phyloP scores from a whole-genome alignment of 345 rosid species.

The Rhodamnia rubescens region DNA sequence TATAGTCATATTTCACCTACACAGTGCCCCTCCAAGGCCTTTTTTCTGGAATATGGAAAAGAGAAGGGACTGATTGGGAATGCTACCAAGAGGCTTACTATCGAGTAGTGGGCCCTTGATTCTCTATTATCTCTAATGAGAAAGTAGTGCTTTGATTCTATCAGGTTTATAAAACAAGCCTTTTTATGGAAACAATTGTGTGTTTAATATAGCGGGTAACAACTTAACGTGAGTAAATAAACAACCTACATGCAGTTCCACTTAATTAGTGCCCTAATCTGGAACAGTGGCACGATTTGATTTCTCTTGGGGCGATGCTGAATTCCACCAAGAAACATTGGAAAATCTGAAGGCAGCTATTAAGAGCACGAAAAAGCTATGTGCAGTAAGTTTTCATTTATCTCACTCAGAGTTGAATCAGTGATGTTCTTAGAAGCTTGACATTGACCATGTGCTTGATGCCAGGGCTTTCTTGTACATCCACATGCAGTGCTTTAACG shows the following conservation, averaged over 20 bases:
- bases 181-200: background rate
- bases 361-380: slow-evolving; percentile 50
- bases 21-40: background rate
- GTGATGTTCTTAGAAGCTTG: background rate
- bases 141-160: background rate
- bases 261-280: background rate
- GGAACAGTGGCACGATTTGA: slow-evolving; percentile 55
- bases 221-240: background rate
- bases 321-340: slow-evolving; percentile 58
- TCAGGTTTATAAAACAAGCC: background rate
- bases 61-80: background rate
- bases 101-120: background rate
- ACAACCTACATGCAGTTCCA: background rate
- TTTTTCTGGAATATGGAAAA: background rate
- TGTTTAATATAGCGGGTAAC: background rate
- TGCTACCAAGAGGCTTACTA: background rate
- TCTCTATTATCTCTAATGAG: background rate
- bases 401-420: background rate
- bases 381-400: slow-evolving; percentile 37
- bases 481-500: background rate
- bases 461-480: background rate
- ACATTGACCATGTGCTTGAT: background rate
- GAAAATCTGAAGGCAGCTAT: slow-evolving; percentile 49
- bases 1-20: background rate
- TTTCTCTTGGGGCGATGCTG: slow-evolving; percentile 60